Percentiles rank a stretch among this genome's conserved stretches.
phyloP scores from a whole-genome alignment of 208 protist genomes.

The Wallacemonas sp. region DNA sequence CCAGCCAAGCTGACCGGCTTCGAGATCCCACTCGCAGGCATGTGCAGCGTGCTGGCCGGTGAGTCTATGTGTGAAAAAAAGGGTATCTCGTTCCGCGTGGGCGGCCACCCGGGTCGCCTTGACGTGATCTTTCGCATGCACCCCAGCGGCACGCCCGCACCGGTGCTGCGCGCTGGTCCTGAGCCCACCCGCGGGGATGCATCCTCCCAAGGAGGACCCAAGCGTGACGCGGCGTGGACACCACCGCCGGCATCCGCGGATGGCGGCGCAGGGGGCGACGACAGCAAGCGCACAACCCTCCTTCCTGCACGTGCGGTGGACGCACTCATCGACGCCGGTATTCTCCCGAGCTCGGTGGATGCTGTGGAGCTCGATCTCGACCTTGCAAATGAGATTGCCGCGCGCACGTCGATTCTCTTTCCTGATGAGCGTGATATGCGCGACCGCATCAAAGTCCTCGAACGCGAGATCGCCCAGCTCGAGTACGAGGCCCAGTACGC shows the following conservation, averaged over 20 bases:
- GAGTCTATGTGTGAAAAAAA: conserved; percentile 89
- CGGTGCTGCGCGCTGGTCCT: conserved; percentile 31
- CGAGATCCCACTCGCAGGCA: conserved; percentile 81
- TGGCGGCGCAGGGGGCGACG: conserved; percentile 11
- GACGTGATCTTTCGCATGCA: conserved; percentile 89
- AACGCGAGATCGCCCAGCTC: conserved; percentile 71
- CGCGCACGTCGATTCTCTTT: conserved; percentile 70
- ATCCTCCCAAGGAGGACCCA: no score
- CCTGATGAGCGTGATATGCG: conserved; percentile 60
- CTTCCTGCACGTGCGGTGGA: conserved; percentile 58
- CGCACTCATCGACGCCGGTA: conserved; percentile 60
- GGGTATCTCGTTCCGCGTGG: conserved; percentile 79
- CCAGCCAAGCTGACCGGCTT: conserved; percentile 82
- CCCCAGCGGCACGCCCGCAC: conserved; percentile 62
- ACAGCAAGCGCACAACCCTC: conserved; percentile 27
- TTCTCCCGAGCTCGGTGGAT: conserved; percentile 46
- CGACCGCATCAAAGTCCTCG: conserved; percentile 55
- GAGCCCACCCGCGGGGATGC: background rate
- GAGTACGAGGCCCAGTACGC: conserved; percentile 88
- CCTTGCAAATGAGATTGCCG: conserved; percentile 81
- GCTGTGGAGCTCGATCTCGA: conserved; percentile 76
- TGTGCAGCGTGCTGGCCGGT: conserved; percentile 85
- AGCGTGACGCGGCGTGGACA: no score
- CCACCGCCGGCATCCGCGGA: no score
- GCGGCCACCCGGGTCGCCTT: conserved; percentile 64